Evolutionary conservation across 2,329 filamentous ascomycete genomes (phyloP).

Genomic region (Fusarium xyrophilum): DNA sequence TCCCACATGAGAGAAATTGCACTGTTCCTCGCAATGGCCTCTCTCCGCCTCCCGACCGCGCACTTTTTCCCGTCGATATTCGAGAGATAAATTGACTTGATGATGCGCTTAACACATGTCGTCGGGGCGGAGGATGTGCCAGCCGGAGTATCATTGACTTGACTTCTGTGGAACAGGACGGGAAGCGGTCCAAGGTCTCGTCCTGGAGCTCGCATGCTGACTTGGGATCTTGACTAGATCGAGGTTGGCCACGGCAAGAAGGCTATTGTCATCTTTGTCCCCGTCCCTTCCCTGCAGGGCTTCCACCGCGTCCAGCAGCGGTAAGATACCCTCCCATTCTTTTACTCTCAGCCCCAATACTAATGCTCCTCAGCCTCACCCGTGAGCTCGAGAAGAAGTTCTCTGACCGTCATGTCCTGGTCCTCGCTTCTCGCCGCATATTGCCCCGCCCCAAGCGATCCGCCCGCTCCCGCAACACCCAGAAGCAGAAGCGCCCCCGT

Average conservation of each 20-base stretch:
- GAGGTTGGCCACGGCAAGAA: constrained; percentile 99
- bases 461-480: constrained; percentile 92
- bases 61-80: constrained; percentile 30
- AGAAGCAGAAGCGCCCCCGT: constrained; percentile 98
- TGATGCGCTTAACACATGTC: constrained; percentile 29
- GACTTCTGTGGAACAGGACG: constrained; percentile 70
- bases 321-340: constrained; percentile 63
- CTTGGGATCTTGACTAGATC: constrained; percentile 79
- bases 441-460: constrained; percentile 98
- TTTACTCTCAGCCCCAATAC: not conserved
- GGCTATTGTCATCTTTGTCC: constrained; percentile 99
- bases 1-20: constrained; percentile 46
- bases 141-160: constrained; percentile 52
- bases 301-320: constrained; percentile 99
- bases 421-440: constrained; percentile 98
- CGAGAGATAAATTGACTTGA: constrained; percentile 23
- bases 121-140: constrained; percentile 40
- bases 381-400: constrained; percentile 99
- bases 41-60: constrained; percentile 38
- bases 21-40: constrained; percentile 45
- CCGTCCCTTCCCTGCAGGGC: constrained; percentile 95
- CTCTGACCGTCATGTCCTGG: constrained; percentile 99
- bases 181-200: constrained; percentile 76
- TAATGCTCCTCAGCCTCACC: constrained; percentile 74
- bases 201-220: constrained; percentile 81